These are phyloP conservation scores for Dactylella cylindrospora DNA, from an alignment of 2,329 filamentous ascomycete species.

Conservation along the genomic window DNA sequence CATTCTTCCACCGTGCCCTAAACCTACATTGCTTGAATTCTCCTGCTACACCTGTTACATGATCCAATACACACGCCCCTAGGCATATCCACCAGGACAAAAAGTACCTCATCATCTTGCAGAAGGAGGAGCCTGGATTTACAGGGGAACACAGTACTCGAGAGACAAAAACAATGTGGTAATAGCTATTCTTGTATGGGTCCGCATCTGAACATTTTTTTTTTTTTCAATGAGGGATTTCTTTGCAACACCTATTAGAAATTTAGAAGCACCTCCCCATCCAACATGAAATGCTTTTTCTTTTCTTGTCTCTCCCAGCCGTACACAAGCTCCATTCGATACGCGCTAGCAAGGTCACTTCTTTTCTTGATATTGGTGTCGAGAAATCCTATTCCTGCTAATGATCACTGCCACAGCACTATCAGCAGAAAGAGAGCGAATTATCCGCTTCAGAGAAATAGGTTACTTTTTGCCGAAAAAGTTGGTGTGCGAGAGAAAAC, in stretches of 20 bases:
- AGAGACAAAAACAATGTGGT: slow-evolving; percentile 7
- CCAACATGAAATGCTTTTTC: too few relatives aligned
- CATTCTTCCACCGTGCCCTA: slow-evolving; percentile 34
- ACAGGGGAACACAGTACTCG: too few relatives aligned
- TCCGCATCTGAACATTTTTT: not conserved
- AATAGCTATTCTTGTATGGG: slow-evolving; percentile 27
- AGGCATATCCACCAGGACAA: slow-evolving; percentile 24
- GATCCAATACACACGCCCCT: slow-evolving; percentile 12
- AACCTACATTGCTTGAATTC: slow-evolving; percentile 15
- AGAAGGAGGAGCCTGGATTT: too few relatives aligned
- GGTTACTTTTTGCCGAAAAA: slow-evolving; percentile 1
- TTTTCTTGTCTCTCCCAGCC: too few relatives aligned
- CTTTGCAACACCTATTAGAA: slow-evolving; percentile 22
- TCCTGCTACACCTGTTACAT: slow-evolving; percentile 13
- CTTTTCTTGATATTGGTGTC: too few relatives aligned
- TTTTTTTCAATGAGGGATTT: slow-evolving; percentile 30
- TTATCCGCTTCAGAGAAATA: slow-evolving; percentile 33
- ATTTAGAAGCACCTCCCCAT: too few relatives aligned
- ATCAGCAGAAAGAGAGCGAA: slow-evolving; percentile 40
- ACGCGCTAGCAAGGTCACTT: too few relatives aligned
- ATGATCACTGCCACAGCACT: too few relatives aligned
- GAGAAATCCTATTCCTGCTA: too few relatives aligned
- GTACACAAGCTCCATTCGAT: too few relatives aligned
- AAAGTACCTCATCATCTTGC: slow-evolving; percentile 41
- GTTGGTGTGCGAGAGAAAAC: too few relatives aligned